Evolutionary conservation across 768 basidiomycete species (phyloP).

Genomic region (Suillus ampliporus): DNA sequence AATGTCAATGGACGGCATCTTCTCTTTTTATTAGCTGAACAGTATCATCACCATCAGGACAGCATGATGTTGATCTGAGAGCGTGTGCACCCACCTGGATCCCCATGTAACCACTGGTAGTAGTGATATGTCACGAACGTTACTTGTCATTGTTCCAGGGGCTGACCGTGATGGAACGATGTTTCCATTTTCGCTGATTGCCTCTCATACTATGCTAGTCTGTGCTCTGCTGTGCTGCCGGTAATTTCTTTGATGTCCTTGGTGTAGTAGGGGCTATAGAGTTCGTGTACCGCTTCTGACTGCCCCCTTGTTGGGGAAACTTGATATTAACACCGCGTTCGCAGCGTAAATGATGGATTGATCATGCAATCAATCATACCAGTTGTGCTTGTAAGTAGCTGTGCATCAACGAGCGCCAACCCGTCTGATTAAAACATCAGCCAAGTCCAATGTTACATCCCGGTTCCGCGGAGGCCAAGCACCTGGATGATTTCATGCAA

Average conservation of each 20-base stretch:
- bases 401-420: background rate
- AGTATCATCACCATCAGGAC: conserved; percentile 5
- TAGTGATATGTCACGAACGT: background rate
- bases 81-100: background rate
- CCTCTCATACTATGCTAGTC: background rate
- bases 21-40: conserved; percentile 2
- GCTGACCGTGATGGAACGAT: conserved; percentile 1
- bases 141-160: background rate
- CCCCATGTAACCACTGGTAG: background rate
- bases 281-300: background rate
- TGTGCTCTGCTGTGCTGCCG: conserved; percentile 6
- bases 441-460: background rate
- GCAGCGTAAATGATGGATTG: background rate
- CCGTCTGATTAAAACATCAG: background rate
- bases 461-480: too few species aligned
- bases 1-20: background rate
- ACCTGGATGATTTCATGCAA: background rate
- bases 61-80: background rate
- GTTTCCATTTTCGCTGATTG: conserved; percentile 1
- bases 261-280: background rate
- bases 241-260: background rate
- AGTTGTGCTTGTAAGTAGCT: background rate
- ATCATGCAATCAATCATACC: background rate
- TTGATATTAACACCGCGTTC: background rate
- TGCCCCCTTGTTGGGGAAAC: background rate